Evolutionary conservation across 176 grass and related monocot species (phyloP).

Genomic region (Pontederia paniculata): DNA sequence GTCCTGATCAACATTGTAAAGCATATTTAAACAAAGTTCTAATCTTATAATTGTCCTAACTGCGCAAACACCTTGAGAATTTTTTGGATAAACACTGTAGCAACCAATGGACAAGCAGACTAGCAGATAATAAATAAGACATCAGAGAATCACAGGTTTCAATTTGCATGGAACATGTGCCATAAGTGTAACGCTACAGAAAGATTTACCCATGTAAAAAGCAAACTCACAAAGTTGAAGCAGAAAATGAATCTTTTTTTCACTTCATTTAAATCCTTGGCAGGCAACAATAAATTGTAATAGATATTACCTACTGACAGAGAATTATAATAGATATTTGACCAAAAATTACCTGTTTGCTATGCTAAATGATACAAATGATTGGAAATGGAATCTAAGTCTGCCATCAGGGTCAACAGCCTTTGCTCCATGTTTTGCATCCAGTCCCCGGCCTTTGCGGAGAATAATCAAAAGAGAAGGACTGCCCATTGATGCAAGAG

Average conservation of each 20-base stretch:
- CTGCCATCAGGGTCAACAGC: constrained; percentile 62
- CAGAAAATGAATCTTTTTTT: not conserved
- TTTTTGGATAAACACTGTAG: no score
- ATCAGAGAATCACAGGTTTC: no score
- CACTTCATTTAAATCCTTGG: not conserved
- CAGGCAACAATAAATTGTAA: no score
- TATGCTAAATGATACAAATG: constrained; percentile 71
- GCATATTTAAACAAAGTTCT: not conserved
- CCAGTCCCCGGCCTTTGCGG: constrained; percentile 63
- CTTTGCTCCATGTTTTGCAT: constrained; percentile 84
- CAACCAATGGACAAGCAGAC: no score
- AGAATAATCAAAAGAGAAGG: constrained; percentile 68
- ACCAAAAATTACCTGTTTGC: constrained; percentile 61
- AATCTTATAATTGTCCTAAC: no score
- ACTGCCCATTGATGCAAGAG: constrained; percentile 72
- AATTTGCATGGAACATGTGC: no score
- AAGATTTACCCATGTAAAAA: no score
- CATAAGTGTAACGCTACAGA: no score
- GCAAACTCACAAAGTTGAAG: not conserved
- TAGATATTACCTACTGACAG: no score
- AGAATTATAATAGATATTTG: not conserved
- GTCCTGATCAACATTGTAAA: constrained; percentile 43
- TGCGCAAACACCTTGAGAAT: no score
- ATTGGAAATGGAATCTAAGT: constrained; percentile 84
- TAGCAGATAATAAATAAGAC: no score